A percentile compares a stretch with the other conserved stretches of the same genome.
phyloP scores from a whole-genome alignment of 345 rosid genomes.

The Corymbia maculata region DNA sequence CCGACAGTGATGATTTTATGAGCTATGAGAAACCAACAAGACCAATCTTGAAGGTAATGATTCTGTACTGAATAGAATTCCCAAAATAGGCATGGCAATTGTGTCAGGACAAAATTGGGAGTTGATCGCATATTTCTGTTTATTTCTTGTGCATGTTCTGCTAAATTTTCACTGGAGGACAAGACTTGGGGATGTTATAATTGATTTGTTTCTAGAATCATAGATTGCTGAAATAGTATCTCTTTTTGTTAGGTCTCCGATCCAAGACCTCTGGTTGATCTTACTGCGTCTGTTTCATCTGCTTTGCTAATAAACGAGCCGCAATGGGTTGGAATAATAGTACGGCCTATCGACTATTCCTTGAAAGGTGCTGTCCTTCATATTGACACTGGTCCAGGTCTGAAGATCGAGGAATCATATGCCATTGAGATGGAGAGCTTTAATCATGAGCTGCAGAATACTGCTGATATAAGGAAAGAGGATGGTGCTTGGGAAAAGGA shows the following conservation, averaged over 20 bases:
- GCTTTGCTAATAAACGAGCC: constrained; percentile 84
- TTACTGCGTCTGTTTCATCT: constrained; percentile 76
- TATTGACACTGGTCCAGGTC: constrained; percentile 95
- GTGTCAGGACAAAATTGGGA: not conserved
- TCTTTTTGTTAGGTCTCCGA: constrained; percentile 53
- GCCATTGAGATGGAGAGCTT: constrained; percentile 81
- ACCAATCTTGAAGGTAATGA: constrained; percentile 76
- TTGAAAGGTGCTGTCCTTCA: constrained; percentile 76
- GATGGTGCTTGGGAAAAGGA: constrained; percentile 11
- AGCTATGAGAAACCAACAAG: constrained; percentile 92
- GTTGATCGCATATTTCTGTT: not conserved
- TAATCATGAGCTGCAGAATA: constrained; percentile 14
- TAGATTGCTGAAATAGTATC: not conserved
- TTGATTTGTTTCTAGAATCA: not conserved
- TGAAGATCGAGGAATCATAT: constrained; percentile 66
- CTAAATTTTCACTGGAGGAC: not conserved
- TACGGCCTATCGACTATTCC: constrained; percentile 71
- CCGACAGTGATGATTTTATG: constrained; percentile 93
- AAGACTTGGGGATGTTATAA: not conserved
- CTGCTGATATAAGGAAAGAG: constrained; percentile 11
- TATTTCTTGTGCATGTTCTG: not conserved
- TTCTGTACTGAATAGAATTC: constrained; percentile 3
- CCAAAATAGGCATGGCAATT: not conserved
- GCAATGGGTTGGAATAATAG: constrained; percentile 87
- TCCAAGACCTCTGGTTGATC: constrained; percentile 96